These are phyloP conservation scores for Scedosporium minutisporum DNA, from an alignment of 2,329 filamentous ascomycete species.

Conservation along the genomic window DNA sequence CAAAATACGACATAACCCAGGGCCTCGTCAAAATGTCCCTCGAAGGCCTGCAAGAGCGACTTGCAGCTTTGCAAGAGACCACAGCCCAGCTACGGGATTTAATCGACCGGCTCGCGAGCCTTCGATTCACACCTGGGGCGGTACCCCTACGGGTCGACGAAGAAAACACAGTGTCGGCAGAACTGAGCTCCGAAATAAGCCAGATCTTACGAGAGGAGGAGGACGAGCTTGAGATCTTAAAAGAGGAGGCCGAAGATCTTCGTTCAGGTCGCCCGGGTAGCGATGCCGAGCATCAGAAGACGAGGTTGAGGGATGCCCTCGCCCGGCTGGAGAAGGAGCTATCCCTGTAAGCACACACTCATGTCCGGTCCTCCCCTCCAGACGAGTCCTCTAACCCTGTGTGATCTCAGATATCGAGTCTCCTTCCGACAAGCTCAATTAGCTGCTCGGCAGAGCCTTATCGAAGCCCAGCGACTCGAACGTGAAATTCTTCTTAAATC, in stretches of 20 bases:
- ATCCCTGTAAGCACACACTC: constrained; percentile 42
- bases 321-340: constrained; percentile 61
- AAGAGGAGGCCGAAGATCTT: constrained; percentile 68
- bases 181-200: constrained; percentile 73
- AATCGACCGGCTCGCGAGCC: constrained; percentile 47
- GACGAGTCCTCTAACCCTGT: not conserved
- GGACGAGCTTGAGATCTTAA: constrained; percentile 72
- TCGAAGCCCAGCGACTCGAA: constrained; percentile 65
- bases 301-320: constrained; percentile 56
- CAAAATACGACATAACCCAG: not conserved
- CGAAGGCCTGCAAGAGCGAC: constrained; percentile 52
- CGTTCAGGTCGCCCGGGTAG: constrained; percentile 36
- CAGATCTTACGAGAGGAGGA: constrained; percentile 67
- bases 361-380: not conserved
- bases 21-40: constrained; percentile 36
- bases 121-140: constrained; percentile 50
- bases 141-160: constrained; percentile 39
- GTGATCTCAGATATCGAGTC: constrained; percentile 38
- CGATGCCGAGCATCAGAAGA: constrained; percentile 51
- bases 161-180: constrained; percentile 49
- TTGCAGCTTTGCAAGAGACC: constrained; percentile 50
- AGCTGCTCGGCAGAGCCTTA: constrained; percentile 64
- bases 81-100: constrained; percentile 47
- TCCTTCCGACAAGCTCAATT: constrained; percentile 78
- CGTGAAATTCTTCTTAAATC: constrained; percentile 64